Evolutionary conservation across 495 filamentous ascomycete genomes (phyloP), one percentile per base, ranked within the genome.

Genomic region (Penicillium tannophilum): DNA sequence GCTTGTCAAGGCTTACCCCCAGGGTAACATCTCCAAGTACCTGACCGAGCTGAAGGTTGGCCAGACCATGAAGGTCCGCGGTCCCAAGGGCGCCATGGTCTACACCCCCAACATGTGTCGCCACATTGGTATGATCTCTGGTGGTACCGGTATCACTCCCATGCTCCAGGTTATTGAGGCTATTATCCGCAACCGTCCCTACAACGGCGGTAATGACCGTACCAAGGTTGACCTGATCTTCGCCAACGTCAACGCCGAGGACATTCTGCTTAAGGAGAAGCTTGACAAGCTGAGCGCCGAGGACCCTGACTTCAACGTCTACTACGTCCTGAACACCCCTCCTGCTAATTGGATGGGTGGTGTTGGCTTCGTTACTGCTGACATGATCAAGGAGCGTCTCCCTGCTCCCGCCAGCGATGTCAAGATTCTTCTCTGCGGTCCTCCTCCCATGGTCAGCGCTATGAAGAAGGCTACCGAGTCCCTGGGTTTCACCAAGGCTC

Each of bases 271-370:
- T 63, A 88, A 88, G 76, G 91, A 97, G 66, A 92, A 98, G 65
- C 77, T 98, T 63, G 92, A 96, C 70, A 72, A 83, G 63, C 77
- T 98, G 63, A 86, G 78, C 24, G 81, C 84, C 63, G 83, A 91
- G 66, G 92, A 98, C 64, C 80, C 83, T 19, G 82, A 82, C 35
- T 92, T 98, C 81, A 82, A 86, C 52, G 86, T 98, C 52, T 85
- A 95, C 78, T 97, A 98, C 69, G 93, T 98, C 26, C 82, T 98
- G 43, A 96, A 98, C 82, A 96, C 94, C 81, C 93, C 94, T 17
- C 93, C 94, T 11, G 87, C 89, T 77, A 84, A 81, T 55, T 98
- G 94, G 94, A 82, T 81, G 23, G 93, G 93, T 17, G 92, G 91
- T 60, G 89, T 93, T 43, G 94, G 94, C 52, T 98, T 95, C 67